A percentile compares a stretch with the other conserved stretches of the same genome.
Conservation (phyloP, 106 monocot genomes). For the Narthecium ossifragum region DNA sequence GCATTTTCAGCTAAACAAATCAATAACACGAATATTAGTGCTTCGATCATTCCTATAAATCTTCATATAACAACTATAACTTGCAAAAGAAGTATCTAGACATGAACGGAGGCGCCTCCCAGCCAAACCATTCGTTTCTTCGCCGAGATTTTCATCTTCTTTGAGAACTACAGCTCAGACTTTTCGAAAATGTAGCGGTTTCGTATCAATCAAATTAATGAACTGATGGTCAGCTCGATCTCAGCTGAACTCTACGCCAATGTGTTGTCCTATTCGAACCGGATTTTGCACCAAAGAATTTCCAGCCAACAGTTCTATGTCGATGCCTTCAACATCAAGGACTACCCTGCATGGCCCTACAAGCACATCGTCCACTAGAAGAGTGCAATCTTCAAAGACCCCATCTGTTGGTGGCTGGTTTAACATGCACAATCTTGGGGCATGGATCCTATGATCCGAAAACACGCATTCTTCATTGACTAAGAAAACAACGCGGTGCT, state of each 20-base stretch:
- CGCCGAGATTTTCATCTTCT: too few species aligned
- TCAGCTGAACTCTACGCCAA: slow-evolving; percentile 64
- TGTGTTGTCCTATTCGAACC: slow-evolving; percentile 8
- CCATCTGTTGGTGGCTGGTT: slow-evolving; percentile 77
- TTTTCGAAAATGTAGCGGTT: too few species aligned
- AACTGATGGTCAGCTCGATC: too few species aligned
- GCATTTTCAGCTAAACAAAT: too few species aligned
- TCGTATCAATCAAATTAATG: too few species aligned
- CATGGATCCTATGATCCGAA: slow-evolving; percentile 10
- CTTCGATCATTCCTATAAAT: too few species aligned
- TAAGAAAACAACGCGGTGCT: slow-evolving; percentile 66
- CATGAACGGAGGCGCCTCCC: too few species aligned
- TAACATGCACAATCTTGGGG: slow-evolving; percentile 48
- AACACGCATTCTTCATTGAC: slow-evolving; percentile 15
- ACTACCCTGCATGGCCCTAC: slow-evolving; percentile 39
- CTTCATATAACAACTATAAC: too few species aligned
- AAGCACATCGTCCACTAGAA: slow-evolving; percentile 34
- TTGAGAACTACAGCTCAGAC: too few species aligned
- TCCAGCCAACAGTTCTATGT: slow-evolving; percentile 34
- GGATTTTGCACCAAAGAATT: background rate
- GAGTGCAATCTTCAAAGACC: slow-evolving; percentile 47
- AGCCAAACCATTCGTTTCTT: too few species aligned
- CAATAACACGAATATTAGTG: too few species aligned
- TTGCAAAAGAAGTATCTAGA: too few species aligned
- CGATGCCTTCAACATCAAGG: slow-evolving; percentile 24